Conservation (phyloP, 192 early-diverging fungal species). For the Backusella westeae region DNA sequence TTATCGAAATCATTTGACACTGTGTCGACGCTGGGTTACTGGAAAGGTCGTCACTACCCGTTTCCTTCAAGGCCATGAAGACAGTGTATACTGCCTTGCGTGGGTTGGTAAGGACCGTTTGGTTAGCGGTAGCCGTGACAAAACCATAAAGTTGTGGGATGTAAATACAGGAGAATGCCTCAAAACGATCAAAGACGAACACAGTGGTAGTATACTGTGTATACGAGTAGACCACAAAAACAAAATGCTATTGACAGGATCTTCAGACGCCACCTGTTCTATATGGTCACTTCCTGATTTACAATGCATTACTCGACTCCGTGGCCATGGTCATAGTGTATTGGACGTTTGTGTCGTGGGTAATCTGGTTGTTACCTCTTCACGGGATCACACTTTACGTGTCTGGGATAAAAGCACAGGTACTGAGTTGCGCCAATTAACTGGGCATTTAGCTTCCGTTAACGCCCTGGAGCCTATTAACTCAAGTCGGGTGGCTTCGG, state of each 20-base stretch:
- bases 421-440: slow-evolving; percentile 57
- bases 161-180: slow-evolving; percentile 50
- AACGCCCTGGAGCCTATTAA: slow-evolving; percentile 85
- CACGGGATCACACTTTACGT: slow-evolving; percentile 90
- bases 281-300: slow-evolving; percentile 73
- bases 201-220: slow-evolving; percentile 72
- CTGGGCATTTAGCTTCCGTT: slow-evolving; percentile 90
- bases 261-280: slow-evolving; percentile 80
- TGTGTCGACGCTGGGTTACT: slow-evolving; percentile 60
- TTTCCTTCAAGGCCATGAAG: slow-evolving; percentile 74
- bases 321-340: slow-evolving; percentile 80
- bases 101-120: slow-evolving; percentile 65
- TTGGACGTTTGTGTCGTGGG: slow-evolving; percentile 81
- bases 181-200: slow-evolving; percentile 55
- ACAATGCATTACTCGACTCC: slow-evolving; percentile 46
- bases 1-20: slow-evolving; percentile 60
- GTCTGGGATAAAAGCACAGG: slow-evolving; percentile 76
- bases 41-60: slow-evolving; percentile 39
- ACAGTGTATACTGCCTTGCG: slow-evolving; percentile 91
- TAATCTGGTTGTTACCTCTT: slow-evolving; percentile 76
- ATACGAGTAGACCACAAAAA: slow-evolving; percentile 68
- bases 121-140: slow-evolving; percentile 77
- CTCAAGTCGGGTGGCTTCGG: slow-evolving; percentile 69
- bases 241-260: slow-evolving; percentile 75
- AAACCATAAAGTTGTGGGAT: slow-evolving; percentile 84